A percentile compares a stretch with the other conserved stretches of the same genome.
phyloP scores from a whole-genome alignment of 2,329 filamentous ascomycete genomes.

The Penicillium sp. region DNA sequence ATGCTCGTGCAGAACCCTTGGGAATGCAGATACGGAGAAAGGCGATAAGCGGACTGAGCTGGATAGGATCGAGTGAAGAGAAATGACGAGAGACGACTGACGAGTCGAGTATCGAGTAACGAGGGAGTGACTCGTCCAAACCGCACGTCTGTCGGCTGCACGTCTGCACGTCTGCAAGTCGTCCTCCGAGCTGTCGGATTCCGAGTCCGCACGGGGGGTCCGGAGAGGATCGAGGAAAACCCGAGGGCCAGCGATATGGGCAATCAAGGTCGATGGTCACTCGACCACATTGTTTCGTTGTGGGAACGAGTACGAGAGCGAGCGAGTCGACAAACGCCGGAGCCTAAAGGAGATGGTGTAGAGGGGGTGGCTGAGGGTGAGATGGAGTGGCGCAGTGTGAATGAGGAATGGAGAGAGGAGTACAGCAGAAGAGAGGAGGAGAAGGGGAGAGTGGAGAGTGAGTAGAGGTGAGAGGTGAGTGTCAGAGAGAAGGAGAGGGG shows the following conservation, averaged over 20 bases:
- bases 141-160: no score
- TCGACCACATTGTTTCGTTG: slow-evolving; percentile 29
- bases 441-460: slow-evolving; percentile 11
- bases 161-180: no score
- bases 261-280: slow-evolving; percentile 23
- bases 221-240: background rate
- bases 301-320: background rate
- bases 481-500: slow-evolving; percentile 9
- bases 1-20: background rate
- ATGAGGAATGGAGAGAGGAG: background rate
- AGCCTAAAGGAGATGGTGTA: background rate
- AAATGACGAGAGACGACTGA: no score
- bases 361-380: slow-evolving; percentile 4
- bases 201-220: no score
- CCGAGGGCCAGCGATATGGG: background rate
- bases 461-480: slow-evolving; percentile 40
- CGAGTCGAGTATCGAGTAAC: no score
- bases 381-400: no score
- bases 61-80: no score
- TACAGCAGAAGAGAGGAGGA: slow-evolving; percentile 53
- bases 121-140: no score
- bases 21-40: no score
- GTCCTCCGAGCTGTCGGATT: no score
- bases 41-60: no score
- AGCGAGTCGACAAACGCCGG: background rate